These are phyloP conservation scores for Venturiaceae sp. DNA, from an alignment of 2,329 filamentous ascomycete genomes.

Conservation along the genomic window DNA sequence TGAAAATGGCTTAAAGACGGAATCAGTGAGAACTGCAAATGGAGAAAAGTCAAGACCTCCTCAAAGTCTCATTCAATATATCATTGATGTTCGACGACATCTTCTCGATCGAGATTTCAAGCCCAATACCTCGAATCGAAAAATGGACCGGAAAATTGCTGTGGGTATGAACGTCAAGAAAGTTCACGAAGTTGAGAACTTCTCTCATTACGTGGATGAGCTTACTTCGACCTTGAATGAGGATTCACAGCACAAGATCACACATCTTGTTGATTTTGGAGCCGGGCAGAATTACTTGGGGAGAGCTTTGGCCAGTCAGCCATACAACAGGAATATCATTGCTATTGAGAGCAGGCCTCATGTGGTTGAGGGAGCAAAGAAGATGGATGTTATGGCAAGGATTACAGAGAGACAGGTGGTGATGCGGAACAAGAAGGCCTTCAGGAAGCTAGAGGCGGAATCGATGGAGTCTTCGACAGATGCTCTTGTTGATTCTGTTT, in stretches of 20 bases:
- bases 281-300: constrained; percentile 96
- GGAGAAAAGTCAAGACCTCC: constrained; percentile 28
- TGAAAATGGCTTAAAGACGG: too few species aligned
- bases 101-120: constrained; percentile 55
- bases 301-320: constrained; percentile 70
- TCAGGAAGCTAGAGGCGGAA: constrained; percentile 38
- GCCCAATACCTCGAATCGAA: not conserved
- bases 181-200: constrained; percentile 83
- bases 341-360: constrained; percentile 81
- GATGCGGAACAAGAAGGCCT: constrained; percentile 77
- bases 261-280: constrained; percentile 90
- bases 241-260: constrained; percentile 39
- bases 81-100: constrained; percentile 59
- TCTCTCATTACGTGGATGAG: constrained; percentile 73
- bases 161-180: constrained; percentile 97
- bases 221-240: constrained; percentile 28
- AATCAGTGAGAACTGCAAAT: too few species aligned
- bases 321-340: constrained; percentile 79
- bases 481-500: constrained; percentile 16
- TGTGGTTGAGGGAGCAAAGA: constrained; percentile 78
- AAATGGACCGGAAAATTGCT: constrained; percentile 37
- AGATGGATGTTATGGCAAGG: constrained; percentile 74
- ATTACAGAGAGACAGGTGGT: constrained; percentile 63
- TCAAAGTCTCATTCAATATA: constrained; percentile 58
- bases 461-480: constrained; percentile 14